Base-by-base conservation (phyloP, 2,329 filamentous ascomycete species). In the Basipetospora chlamydospora region DNA sequence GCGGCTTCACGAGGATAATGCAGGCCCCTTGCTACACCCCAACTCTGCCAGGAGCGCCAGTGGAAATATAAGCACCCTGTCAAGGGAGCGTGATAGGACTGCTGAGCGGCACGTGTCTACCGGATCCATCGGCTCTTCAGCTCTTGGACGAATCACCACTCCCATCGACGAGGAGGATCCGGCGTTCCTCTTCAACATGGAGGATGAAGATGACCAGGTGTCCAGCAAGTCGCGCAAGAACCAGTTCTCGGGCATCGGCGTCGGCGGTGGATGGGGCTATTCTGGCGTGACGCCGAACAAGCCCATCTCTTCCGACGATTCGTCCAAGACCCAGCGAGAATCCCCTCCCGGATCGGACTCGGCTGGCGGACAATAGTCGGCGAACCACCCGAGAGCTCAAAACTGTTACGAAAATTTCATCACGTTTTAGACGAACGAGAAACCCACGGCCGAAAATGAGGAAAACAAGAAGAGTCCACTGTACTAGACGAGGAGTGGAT, bases 111-210 rank as follows among this genome's bases (percentile, higher is more conserved):
- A 76, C 49, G 61, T 74, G 25, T 77, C 71, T 46, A 73, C 64
- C 39, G 65, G 65, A 21, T 75, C 71, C 44, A 66, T 73, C 45
- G 62, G 66, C 44, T 71, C 68, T 33, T 23, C 22, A 11, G 64
- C 56, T 15, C 56, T 58, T 26, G 70, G 69, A 15, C 60, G 73
- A 12, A 76, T 75, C 49, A 73, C 73, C 2, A 77, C 71, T 1
- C 73, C 73, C 3, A 77, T 78, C 42, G 73, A 77, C 41, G 73
- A 77, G 48, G 73, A 78, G 45, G 71, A 77, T 38, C 61, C 69
- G 4, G 66, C 71, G 18, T 76, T 77, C 44, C 68, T 78, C 11
- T 78, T 78, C 49, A 70, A 60, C 47, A 77, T 78, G 73, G 73
- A 78, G 44, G 70, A 74, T 38, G 70, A 72, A 18, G 68, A 70